Conservation (phyloP, 2,329 filamentous ascomycete genomes). For the Elsinoe australis region DNA sequence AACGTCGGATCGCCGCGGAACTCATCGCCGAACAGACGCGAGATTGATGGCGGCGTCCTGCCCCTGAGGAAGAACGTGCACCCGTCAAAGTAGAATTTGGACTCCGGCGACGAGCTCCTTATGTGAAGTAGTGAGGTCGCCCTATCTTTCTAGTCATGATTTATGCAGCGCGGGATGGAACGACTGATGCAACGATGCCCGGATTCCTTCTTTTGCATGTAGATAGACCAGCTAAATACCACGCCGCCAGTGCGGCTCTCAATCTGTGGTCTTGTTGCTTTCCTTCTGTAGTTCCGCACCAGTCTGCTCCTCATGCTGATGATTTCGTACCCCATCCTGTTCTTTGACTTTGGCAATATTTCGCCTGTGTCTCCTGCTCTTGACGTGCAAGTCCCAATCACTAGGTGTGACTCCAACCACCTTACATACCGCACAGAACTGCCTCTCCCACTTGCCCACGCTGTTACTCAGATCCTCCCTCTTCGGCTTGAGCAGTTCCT, state of each 20-base stretch:
- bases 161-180: not conserved
- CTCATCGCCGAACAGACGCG: not conserved
- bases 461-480: slow-evolving; percentile 40
- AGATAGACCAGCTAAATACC: no score
- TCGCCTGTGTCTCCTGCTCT: slow-evolving; percentile 47
- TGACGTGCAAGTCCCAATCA: slow-evolving; percentile 52
- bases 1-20: slow-evolving; percentile 9
- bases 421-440: slow-evolving; percentile 64
- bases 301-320: no score
- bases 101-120: no score
- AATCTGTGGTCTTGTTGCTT: not conserved
- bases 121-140: no score
- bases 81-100: slow-evolving; percentile 9
- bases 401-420: slow-evolving; percentile 48
- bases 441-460: slow-evolving; percentile 42
- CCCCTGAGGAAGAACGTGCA: slow-evolving; percentile 16
- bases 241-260: no score
- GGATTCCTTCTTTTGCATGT: no score
- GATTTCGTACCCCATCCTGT: no score
- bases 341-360: slow-evolving; percentile 23
- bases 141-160: no score
- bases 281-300: no score
- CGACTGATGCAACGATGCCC: no score
- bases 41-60: slow-evolving; percentile 12
- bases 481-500: slow-evolving; percentile 51